Evolutionary conservation across 371 early-diverging fungal genomes (phyloP).

Genomic region (Syncephalastrum racemosum): DNA sequence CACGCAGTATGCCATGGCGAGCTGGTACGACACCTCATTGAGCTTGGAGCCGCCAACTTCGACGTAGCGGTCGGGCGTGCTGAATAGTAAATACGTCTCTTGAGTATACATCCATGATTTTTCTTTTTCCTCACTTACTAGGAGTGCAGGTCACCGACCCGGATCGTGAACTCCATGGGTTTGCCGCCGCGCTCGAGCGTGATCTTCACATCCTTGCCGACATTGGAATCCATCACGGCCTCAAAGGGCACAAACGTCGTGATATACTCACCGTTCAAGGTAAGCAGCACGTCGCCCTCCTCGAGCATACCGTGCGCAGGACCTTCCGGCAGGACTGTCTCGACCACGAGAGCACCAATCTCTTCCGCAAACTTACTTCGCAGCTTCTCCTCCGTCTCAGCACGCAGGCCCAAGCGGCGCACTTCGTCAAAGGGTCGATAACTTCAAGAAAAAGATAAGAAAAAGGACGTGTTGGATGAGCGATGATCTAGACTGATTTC

Average conservation of each 20-base stretch:
- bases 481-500: too few relatives aligned
- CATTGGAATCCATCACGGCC: conserved; percentile 70
- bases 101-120: too few relatives aligned
- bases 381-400: conserved; percentile 70
- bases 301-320: conserved; percentile 75
- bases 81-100: conserved; percentile 2
- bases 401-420: conserved; percentile 67
- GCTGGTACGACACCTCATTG: conserved; percentile 86
- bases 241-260: conserved; percentile 88
- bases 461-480: background rate
- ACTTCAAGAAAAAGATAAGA: too few relatives aligned
- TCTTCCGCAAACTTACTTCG: conserved; percentile 70
- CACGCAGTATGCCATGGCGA: conserved; percentile 79
- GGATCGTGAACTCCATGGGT: conserved; percentile 56
- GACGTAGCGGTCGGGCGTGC: conserved; percentile 76
- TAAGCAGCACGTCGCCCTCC: conserved; percentile 87
- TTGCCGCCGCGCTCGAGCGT: conserved; percentile 78
- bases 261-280: conserved; percentile 75
- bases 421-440: conserved; percentile 77
- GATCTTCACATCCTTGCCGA: conserved; percentile 65
- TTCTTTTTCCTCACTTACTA: conserved; percentile 41
- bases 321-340: conserved; percentile 82
- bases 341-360: conserved; percentile 87
- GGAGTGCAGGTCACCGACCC: conserved; percentile 74
- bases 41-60: conserved; percentile 89